Evolutionary conservation across 331 rosid species (phyloP).

Genomic region (Pyracantha coccinea): DNA sequence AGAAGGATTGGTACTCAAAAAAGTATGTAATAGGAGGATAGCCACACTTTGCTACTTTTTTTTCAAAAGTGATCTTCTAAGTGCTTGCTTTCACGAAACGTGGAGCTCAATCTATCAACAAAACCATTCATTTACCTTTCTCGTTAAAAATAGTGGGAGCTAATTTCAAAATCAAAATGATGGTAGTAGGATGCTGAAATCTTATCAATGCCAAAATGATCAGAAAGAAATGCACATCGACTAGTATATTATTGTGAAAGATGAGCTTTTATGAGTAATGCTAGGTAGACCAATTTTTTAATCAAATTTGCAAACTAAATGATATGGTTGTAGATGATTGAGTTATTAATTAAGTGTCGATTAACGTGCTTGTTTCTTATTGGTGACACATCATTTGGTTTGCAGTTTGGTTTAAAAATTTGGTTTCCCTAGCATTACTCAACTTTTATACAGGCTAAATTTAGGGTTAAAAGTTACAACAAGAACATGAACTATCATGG

Average conservation of each 20-base stretch:
- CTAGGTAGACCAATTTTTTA: too few species aligned
- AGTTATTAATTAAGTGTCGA: too few species aligned
- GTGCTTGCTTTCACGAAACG: too few species aligned
- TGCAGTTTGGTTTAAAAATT: too few species aligned
- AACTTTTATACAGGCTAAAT: not conserved
- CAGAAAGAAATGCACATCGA: not conserved
- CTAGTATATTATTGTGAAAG: not conserved
- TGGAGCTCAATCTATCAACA: too few species aligned
- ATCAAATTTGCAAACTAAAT: too few species aligned
- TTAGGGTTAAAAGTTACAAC: not conserved
- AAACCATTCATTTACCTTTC: not conserved
- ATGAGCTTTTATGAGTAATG: not conserved
- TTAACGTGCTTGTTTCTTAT: too few species aligned
- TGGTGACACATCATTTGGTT: too few species aligned
- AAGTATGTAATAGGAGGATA: not conserved
- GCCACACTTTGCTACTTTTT: too few species aligned
- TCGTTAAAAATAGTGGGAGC: not conserved
- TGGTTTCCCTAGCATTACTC: too few species aligned
- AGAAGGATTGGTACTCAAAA: not conserved
- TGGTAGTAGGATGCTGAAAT: not conserved
- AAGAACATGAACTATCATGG: not conserved
- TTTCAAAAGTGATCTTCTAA: too few species aligned
- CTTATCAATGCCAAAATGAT: not conserved
- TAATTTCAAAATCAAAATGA: constrained; percentile 1
- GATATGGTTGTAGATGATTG: too few species aligned